Conservation (phyloP, 2,329 filamentous ascomycete species). For the Trichoderma breve region DNA sequence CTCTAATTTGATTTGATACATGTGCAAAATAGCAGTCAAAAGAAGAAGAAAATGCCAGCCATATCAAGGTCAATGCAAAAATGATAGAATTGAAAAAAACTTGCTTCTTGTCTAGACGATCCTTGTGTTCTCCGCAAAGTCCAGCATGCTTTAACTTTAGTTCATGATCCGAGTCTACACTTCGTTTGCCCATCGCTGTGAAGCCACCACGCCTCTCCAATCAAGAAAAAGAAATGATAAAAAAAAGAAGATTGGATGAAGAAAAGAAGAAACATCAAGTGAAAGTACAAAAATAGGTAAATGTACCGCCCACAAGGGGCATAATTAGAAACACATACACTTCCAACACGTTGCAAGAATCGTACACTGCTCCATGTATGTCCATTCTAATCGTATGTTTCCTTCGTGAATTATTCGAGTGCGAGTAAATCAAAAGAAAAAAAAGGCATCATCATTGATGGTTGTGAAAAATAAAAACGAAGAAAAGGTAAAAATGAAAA, state of each 20-base stretch:
- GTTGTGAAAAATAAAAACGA: neutral
- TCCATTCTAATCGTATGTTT: neutral
- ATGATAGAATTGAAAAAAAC: neutral
- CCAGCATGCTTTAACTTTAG: conserved; percentile 5
- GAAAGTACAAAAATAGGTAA: conserved; percentile 6
- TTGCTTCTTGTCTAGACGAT: neutral
- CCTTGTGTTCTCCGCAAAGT: neutral
- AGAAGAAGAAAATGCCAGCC: neutral
- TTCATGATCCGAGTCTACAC: conserved; percentile 11
- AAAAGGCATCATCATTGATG: neutral
- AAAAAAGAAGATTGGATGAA: neutral
- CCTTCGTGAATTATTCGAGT: conserved; percentile 9
- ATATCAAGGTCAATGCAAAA: neutral
- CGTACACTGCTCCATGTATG: conserved; percentile 19
- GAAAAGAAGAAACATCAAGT: neutral
- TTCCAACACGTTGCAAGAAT: conserved; percentile 15
- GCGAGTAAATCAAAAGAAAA: neutral
- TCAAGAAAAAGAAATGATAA: neutral
- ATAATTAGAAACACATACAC: conserved; percentile 21
- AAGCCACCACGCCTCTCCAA: conserved; percentile 10
- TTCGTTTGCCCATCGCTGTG: conserved; percentile 14
- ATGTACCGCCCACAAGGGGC: conserved; percentile 1
- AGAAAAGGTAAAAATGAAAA: neutral
- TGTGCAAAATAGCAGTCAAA: neutral
- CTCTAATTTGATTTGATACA: neutral